phyloP scores from a whole-genome alignment of 345 rosid species.

The Capsella bursapastoris region DNA sequence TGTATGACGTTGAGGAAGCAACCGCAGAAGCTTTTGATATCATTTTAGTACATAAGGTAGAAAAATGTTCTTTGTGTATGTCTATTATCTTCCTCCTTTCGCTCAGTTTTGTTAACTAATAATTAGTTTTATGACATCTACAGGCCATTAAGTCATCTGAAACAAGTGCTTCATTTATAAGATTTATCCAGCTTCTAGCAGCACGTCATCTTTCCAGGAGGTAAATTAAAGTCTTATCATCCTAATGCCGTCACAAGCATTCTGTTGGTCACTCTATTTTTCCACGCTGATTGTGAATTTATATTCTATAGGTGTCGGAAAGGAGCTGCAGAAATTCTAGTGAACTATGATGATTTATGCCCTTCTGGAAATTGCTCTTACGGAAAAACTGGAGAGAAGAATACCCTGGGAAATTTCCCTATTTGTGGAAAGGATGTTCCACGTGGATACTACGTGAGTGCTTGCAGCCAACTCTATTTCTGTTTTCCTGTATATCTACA shows the following conservation, averaged over 20 bases:
- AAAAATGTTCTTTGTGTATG: conserved; percentile 21
- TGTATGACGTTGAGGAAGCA: conserved; percentile 96
- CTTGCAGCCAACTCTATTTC: conserved; percentile 13
- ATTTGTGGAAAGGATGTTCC: conserved; percentile 98
- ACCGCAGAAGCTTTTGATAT: conserved; percentile 79
- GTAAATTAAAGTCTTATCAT: conserved; percentile 46
- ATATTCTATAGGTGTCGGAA: conserved; percentile 77
- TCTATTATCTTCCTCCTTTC: background rate
- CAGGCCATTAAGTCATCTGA: conserved; percentile 79
- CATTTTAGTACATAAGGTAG: conserved; percentile 73
- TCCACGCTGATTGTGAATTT: conserved; percentile 17
- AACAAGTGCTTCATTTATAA: conserved; percentile 79
- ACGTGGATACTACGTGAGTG: conserved; percentile 90
- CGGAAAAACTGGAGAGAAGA: conserved; percentile 51
- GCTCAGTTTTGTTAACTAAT: conserved; percentile 1
- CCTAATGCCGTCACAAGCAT: conserved; percentile 24
- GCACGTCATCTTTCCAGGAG: conserved; percentile 93
- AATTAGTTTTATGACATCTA: conserved; percentile 28
- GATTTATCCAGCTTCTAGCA: conserved; percentile 85
- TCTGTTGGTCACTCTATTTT: conserved; percentile 31
- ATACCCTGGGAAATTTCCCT: conserved; percentile 54
- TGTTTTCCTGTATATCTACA: conserved; percentile 8
- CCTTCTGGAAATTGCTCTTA: conserved; percentile 59
- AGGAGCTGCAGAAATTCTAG: conserved; percentile 89
- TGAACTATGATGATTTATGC: conserved; percentile 80